Percentiles rank a stretch among this genome's conserved stretches.
phyloP scores from a whole-genome alignment of 164 flowering plant species.

The Kalanchoe fedtschenkoi region DNA sequence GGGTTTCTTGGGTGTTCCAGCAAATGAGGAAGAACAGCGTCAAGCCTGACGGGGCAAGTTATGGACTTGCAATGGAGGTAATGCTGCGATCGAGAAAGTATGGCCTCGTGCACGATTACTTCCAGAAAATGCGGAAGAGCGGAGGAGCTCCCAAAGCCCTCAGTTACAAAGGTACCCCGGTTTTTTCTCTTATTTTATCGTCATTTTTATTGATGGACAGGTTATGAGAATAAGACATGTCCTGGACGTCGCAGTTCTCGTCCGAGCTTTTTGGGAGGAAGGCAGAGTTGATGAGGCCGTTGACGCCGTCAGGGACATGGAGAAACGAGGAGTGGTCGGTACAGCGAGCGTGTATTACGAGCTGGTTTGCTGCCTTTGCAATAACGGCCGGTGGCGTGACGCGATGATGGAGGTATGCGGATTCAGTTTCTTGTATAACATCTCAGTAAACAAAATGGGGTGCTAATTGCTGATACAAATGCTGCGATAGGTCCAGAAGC shows the following conservation, averaged over 20 bases:
- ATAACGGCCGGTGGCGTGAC: slow-evolving; percentile 80
- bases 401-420: slow-evolving; percentile 58
- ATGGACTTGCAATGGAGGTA: slow-evolving; percentile 99
- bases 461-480: background rate
- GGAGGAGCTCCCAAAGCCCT: slow-evolving; percentile 65
- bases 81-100: slow-evolving; percentile 83
- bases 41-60: slow-evolving; percentile 77
- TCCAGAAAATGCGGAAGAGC: slow-evolving; percentile 58
- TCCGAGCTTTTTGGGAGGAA: slow-evolving; percentile 73
- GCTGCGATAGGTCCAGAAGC: slow-evolving; percentile 83
- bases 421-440: too few species aligned
- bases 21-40: slow-evolving; percentile 65
- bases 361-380: slow-evolving; percentile 89
- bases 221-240: slow-evolving; percentile 8
- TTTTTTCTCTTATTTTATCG: slow-evolving; percentile 4
- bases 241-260: slow-evolving; percentile 51
- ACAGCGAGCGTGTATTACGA: slow-evolving; percentile 70
- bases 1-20: slow-evolving; percentile 83
- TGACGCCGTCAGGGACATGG: slow-evolving; percentile 75
- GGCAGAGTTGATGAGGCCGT: slow-evolving; percentile 78
- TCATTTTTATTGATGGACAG: background rate
- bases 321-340: slow-evolving; percentile 73
- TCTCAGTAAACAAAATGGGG: too few species aligned
- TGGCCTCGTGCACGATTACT: slow-evolving; percentile 67
- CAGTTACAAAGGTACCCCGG: slow-evolving; percentile 58